A percentile compares a stretch with the other conserved stretches of the same genome.
phyloP scores from a whole-genome alignment of 2,329 filamentous ascomycete species.

The Curvularia hawaiiensis region DNA sequence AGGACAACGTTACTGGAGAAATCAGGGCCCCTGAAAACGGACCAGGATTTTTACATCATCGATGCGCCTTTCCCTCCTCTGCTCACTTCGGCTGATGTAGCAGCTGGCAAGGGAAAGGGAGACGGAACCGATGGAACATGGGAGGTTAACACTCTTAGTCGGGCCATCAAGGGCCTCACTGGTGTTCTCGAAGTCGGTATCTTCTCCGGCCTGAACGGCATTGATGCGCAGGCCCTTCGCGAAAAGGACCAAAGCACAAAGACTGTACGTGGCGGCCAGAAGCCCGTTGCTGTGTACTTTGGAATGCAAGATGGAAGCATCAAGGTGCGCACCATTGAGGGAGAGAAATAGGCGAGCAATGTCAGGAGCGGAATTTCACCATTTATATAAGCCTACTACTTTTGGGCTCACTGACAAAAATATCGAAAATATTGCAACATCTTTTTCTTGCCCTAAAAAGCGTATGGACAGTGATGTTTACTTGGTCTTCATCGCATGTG shows the following conservation, averaged over 20 bases:
- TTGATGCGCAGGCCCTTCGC: conserved; percentile 62
- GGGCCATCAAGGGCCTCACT: conserved; percentile 76
- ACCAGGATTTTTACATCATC: conserved; percentile 87
- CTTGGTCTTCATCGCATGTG: no score
- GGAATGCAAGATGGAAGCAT: conserved; percentile 72
- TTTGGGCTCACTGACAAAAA: background rate
- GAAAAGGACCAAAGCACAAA: conserved; percentile 27
- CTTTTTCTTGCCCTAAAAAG: no score
- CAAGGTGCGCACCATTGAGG: conserved; percentile 41
- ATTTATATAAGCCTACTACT: background rate
- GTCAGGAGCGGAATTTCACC: background rate
- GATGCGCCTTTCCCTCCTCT: conserved; percentile 85
- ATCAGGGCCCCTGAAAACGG: conserved; percentile 81
- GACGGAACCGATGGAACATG: conserved; percentile 71
- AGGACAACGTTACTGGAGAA: conserved; percentile 76
- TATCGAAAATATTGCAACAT: background rate
- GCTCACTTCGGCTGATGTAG: conserved; percentile 64
- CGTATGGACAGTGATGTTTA: no score
- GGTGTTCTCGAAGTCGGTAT: conserved; percentile 92
- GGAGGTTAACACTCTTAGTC: conserved; percentile 78
- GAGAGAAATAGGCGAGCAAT: conserved; percentile 22
- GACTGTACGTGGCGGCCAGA: conserved; percentile 69
- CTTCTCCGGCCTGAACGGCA: conserved; percentile 82
- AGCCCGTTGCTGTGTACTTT: conserved; percentile 93
- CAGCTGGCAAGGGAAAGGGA: conserved; percentile 48